A percentile compares a stretch with the other conserved stretches of the same genome.
phyloP scores from a whole-genome alignment of 345 rosid genomes.

The Diplotaxis tenuifolia region DNA sequence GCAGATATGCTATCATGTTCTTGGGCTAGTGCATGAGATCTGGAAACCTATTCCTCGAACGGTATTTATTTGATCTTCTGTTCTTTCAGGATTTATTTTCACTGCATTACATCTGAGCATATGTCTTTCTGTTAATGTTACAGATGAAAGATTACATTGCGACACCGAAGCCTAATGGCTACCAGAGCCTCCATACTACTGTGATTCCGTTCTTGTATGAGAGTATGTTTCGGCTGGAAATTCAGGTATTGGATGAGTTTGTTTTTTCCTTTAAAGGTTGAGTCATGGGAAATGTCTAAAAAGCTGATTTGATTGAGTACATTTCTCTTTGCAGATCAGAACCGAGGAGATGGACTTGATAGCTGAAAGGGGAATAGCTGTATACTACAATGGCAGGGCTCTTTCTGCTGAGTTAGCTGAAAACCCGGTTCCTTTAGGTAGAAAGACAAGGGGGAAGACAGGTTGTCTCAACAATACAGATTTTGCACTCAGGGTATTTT shows the following conservation, averaged over 20 bases:
- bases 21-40: slow-evolving; percentile 92
- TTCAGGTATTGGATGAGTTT: slow-evolving; percentile 59
- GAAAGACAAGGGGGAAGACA: slow-evolving; percentile 72
- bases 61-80: slow-evolving; percentile 45
- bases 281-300: not conserved
- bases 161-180: slow-evolving; percentile 97
- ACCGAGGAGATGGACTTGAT: slow-evolving; percentile 98
- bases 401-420: slow-evolving; percentile 74
- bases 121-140: slow-evolving; percentile 23
- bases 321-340: slow-evolving; percentile 64
- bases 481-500: slow-evolving; percentile 84
- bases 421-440: slow-evolving; percentile 57
- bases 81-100: slow-evolving; percentile 3
- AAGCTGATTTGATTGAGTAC: slow-evolving; percentile 4
- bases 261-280: not conserved
- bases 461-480: slow-evolving; percentile 88
- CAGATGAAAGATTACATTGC: slow-evolving; percentile 99
- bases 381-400: slow-evolving; percentile 91
- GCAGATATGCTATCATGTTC: slow-evolving; percentile 98
- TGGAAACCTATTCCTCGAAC: slow-evolving; percentile 97
- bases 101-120: slow-evolving; percentile 6
- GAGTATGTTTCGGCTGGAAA: slow-evolving; percentile 85
- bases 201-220: slow-evolving; percentile 89
- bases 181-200: slow-evolving; percentile 94
- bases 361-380: slow-evolving; percentile 97